Conservation (phyloP, 2,329 filamentous ascomycete genomes). For the Diplodia corticola region DNA sequence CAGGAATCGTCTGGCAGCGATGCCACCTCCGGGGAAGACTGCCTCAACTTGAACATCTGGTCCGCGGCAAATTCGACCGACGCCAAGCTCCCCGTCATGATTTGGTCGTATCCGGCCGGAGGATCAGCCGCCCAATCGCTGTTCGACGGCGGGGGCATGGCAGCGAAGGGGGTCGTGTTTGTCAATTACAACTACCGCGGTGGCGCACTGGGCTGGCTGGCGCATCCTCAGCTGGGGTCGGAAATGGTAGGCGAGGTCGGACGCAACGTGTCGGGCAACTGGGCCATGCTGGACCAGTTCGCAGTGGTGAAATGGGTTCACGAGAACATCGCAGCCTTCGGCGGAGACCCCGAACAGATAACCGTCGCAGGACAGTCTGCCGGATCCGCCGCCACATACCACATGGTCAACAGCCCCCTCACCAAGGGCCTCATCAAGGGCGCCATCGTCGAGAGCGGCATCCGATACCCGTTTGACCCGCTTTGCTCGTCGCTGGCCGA, state of each 20-base stretch:
- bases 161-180: conserved; percentile 64
- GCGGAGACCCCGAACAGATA: conserved; percentile 41
- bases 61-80: conserved; percentile 36
- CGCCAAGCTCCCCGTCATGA: conserved; percentile 41
- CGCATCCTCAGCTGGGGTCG: conserved; percentile 53
- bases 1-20: neutral
- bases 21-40: conserved; percentile 45
- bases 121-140: conserved; percentile 26
- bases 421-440: conserved; percentile 44
- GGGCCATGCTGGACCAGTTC: conserved; percentile 48
- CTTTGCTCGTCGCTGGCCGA: conserved; percentile 25
- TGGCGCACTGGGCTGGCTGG: conserved; percentile 71
- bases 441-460: conserved; percentile 44
- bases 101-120: conserved; percentile 27
- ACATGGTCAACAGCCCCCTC: conserved; percentile 45
- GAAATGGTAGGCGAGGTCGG: conserved; percentile 54
- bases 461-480: conserved; percentile 34
- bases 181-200: conserved; percentile 78
- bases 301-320: conserved; percentile 49
- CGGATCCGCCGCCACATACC: conserved; percentile 41
- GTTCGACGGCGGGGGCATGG: conserved; percentile 23
- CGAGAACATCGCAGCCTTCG: conserved; percentile 47
- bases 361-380: conserved; percentile 42
- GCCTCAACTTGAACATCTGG: conserved; percentile 48
- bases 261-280: conserved; percentile 55